Conservation (phyloP, 1,284 basidiomycete genomes). For the Melampsora occidentalis region DNA sequence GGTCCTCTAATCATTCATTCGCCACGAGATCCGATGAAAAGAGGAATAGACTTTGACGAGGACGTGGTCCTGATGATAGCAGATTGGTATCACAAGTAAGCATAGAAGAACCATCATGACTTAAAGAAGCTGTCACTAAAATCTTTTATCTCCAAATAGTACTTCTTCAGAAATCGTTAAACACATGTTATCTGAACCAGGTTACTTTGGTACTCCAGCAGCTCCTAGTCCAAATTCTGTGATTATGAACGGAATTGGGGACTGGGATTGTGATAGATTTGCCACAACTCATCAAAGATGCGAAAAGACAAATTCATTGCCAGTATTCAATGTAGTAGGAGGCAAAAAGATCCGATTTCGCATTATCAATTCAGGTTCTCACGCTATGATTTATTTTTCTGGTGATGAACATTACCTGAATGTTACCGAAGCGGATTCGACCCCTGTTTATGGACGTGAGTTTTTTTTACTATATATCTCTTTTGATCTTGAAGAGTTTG, state of each 20-base stretch:
- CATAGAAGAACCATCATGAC: slow-evolving; percentile 27
- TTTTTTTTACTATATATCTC: neutral
- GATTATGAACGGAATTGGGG: slow-evolving; percentile 59
- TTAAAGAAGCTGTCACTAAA: slow-evolving; percentile 38
- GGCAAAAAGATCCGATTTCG: slow-evolving; percentile 57
- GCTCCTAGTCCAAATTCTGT: slow-evolving; percentile 56
- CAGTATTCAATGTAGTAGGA: slow-evolving; percentile 50
- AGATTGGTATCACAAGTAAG: slow-evolving; percentile 57
- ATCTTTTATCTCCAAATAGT: slow-evolving; percentile 38
- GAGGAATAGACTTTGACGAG: slow-evolving; percentile 51
- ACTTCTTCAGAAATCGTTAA: slow-evolving; percentile 10
- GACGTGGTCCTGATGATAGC: slow-evolving; percentile 53
- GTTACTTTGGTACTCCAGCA: slow-evolving; percentile 49
- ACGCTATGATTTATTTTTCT: slow-evolving; percentile 48
- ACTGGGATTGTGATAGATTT: slow-evolving; percentile 44
- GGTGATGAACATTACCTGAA: slow-evolving; percentile 47
- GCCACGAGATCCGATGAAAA: slow-evolving; percentile 49
- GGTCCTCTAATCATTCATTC: slow-evolving; percentile 50
- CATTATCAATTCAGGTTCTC: slow-evolving; percentile 58
- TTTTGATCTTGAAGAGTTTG: neutral
- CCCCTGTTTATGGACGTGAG: slow-evolving; percentile 13
- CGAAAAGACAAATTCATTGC: slow-evolving; percentile 50
- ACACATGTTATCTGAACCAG: slow-evolving; percentile 43
- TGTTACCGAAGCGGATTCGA: slow-evolving; percentile 29
- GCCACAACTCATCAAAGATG: neutral